These are phyloP conservation scores for Perkinsus marinus DNA, from an alignment of 169 alveolate species.

Conservation along the genomic window DNA sequence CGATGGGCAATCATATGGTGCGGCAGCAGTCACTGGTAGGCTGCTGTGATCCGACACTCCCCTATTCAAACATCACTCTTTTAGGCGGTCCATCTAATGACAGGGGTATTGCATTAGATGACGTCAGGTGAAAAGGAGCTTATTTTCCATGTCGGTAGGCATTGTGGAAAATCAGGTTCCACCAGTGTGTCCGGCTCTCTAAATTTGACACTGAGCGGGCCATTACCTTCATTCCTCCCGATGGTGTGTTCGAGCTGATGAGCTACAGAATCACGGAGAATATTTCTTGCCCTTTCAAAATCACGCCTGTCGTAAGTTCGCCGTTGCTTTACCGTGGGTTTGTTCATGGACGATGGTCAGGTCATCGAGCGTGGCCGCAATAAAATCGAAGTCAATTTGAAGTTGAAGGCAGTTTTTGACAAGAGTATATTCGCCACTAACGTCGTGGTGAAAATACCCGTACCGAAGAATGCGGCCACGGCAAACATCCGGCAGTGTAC, in stretches of 20 bases:
- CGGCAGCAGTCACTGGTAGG: background rate
- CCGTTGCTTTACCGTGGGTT: background rate
- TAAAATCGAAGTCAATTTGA: conserved; percentile 52
- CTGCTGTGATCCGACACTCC: background rate
- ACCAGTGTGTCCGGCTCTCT: conserved; percentile 72
- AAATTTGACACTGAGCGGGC: conserved; percentile 74
- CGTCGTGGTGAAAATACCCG: conserved; percentile 59
- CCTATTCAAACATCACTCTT: background rate
- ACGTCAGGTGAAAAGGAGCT: conserved; percentile 8
- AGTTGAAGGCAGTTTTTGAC: conserved; percentile 51
- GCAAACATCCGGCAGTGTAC: conserved; percentile 19
- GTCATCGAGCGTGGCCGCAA: conserved; percentile 53
- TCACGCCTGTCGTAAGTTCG: conserved; percentile 43
- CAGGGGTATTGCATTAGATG: conserved; percentile 65
- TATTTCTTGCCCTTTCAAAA: conserved; percentile 70
- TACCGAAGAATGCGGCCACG: conserved; percentile 64
- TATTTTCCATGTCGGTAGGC: background rate
- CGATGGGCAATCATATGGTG: conserved; percentile 24
- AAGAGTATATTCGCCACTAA: conserved; percentile 50
- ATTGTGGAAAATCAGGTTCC: conserved; percentile 33
- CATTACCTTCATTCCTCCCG: conserved; percentile 83
- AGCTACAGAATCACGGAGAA: conserved; percentile 71
- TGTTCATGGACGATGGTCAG: background rate
- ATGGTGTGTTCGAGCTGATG: conserved; percentile 68
- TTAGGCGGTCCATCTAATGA: background rate